Evolutionary conservation across 169 alveolate species (phyloP).

Genomic region (Plasmodium cynomolgi): DNA sequence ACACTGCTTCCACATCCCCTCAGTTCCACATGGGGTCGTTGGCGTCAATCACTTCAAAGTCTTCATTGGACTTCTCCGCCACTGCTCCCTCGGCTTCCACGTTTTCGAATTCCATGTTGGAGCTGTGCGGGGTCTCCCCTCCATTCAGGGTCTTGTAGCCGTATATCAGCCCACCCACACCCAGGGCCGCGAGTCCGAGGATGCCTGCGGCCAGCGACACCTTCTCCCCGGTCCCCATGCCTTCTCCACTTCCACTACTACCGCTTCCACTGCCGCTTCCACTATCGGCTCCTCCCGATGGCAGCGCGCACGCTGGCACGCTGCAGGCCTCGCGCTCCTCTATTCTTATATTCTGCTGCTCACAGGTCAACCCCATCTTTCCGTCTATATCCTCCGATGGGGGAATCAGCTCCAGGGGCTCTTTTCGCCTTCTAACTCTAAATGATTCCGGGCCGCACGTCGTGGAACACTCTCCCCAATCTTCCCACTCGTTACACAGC

Average conservation of each 20-base stretch:
- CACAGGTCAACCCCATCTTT: constrained; percentile 64
- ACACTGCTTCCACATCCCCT: background rate
- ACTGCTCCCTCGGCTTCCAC: constrained; percentile 30
- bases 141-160: constrained; percentile 62
- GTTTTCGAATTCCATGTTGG: constrained; percentile 73
- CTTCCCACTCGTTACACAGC: constrained; percentile 72
- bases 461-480: constrained; percentile 68
- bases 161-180: constrained; percentile 55
- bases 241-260: background rate
- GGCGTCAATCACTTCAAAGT: constrained; percentile 71
- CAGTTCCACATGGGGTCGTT: constrained; percentile 69
- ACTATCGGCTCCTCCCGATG: background rate
- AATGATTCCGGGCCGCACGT: constrained; percentile 48
- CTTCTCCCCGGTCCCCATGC: constrained; percentile 67
- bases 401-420: constrained; percentile 55
- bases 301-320: constrained; percentile 30
- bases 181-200: constrained; percentile 39
- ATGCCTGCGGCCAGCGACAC: constrained; percentile 68
- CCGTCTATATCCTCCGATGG: constrained; percentile 61
- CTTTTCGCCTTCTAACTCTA: constrained; percentile 45
- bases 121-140: constrained; percentile 55
- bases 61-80: constrained; percentile 38
- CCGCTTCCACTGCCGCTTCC: background rate
- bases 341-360: constrained; percentile 47
- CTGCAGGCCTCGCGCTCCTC: constrained; percentile 46